Base-by-base conservation (phyloP, 306 rosid species). In the Lathyrus oleraceus region DNA sequence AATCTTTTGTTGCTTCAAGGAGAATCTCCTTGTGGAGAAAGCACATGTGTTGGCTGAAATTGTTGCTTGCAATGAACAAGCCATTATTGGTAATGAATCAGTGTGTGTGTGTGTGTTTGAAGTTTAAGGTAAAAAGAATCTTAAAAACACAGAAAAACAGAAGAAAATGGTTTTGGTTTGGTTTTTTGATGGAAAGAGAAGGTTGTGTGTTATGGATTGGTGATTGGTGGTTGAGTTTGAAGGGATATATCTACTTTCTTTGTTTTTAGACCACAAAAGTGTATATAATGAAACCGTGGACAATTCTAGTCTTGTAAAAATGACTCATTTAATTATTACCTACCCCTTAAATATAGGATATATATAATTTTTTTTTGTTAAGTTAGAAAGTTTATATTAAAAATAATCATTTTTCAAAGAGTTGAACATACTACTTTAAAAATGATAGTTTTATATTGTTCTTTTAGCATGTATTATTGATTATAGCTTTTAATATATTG, bases 31-130 rank as follows among this genome's bases (percentile, higher is more conserved):
- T 59, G 69, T 6, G 48, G 91, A 79, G 70, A 82, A 82, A 30
- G 82, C 45, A 59, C 79, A 90, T 13, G 87, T 65, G 79, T 83
- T 88, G 40, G 93, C 84, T n/a, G 89, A 84, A 47, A 89, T 30
- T 65, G 85, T 77, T 58, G 96, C 87, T 71, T 85, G 97, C 17
- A 90, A 87, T 43, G 93, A 78, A 78, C 75, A 78, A 51, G 85
- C 91, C 98, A 88, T 86, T 21, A 48, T 59, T 12, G 15, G 17
- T 13, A 49, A 67, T 20, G 58, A 43, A 36, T 38, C 57, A 35
- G 16, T 15, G 61, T 40, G 27, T 13, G n/a, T n/a, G 16, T 15
- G 61, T 40, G 15, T 30, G 56, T 62, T 73, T 56, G n/a, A 74
- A 42, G 20, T 67, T 13, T 57, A 45, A 53, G 47, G 11, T 28